phyloP scores from a whole-genome alignment of 176 grass and related monocot genomes.

The Lolium rigidum region DNA sequence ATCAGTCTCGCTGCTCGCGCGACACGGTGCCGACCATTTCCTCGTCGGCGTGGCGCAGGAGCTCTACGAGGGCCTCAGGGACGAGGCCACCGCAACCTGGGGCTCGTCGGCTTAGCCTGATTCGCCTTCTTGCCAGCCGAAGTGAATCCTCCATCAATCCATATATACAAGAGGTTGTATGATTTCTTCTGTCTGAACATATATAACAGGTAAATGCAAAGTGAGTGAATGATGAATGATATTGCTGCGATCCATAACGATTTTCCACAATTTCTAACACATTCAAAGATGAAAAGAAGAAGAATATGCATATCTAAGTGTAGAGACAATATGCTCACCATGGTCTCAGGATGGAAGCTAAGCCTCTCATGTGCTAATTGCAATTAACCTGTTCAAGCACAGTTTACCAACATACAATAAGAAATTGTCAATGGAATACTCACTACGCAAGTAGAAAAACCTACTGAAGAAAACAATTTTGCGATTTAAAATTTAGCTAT shows the following conservation, averaged over 20 bases:
- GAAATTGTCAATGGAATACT: neutral
- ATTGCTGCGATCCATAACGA: neutral
- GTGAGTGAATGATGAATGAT: neutral
- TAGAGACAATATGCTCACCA: neutral
- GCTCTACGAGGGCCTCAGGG: conserved; percentile 61
- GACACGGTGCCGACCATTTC: conserved; percentile 67
- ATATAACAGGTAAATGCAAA: neutral
- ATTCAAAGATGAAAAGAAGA: neutral
- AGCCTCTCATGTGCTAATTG: neutral
- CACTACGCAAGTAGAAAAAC: too few species aligned
- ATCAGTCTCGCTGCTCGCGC: conserved; percentile 75
- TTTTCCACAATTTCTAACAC: neutral
- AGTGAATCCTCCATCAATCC: neutral
- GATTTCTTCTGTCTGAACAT: neutral
- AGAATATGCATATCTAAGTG: neutral
- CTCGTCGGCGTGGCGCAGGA: conserved; percentile 62
- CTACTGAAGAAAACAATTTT: too few species aligned
- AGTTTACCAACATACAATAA: neutral
- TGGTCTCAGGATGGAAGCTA: neutral
- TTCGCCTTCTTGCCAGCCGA: neutral
- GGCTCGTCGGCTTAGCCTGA: neutral
- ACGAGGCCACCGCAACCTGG: conserved; percentile 64
- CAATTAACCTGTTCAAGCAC: neutral
- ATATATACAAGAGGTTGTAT: neutral
- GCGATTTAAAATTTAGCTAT: too few species aligned